Evolutionary conservation across 1,139 yeast species (phyloP).

Genomic region (Sugiyamaella sp.): DNA sequence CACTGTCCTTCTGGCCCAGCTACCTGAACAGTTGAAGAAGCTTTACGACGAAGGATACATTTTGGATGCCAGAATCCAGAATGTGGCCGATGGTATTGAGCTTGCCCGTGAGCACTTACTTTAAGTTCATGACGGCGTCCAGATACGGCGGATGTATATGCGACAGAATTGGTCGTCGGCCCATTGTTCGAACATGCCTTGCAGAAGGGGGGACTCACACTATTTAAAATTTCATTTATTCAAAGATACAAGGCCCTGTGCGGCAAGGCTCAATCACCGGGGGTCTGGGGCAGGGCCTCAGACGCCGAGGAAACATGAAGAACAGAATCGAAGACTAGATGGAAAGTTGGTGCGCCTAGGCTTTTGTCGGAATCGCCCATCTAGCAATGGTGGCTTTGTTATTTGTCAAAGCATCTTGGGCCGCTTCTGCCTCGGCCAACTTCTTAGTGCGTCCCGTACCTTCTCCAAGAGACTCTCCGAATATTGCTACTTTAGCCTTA

Average conservation of each 20-base stretch:
- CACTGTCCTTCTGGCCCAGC: conserved; percentile 58
- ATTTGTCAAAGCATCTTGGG: conserved; percentile 28
- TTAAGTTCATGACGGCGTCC: neutral
- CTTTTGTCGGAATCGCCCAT: conserved; percentile 5
- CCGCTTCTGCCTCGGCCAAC: conserved; percentile 32
- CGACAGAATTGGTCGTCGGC: too few relatives aligned
- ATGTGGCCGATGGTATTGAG: conserved; percentile 75
- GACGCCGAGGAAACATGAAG: too few relatives aligned
- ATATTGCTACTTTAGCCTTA: conserved; percentile 24
- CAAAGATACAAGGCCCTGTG: too few relatives aligned
- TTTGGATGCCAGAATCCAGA: conserved; percentile 85
- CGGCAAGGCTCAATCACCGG: too few relatives aligned
- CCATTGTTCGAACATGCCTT: too few relatives aligned
- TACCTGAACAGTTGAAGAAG: conserved; percentile 57
- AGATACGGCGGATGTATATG: too few relatives aligned
- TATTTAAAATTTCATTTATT: too few relatives aligned
- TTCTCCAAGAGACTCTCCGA: conserved; percentile 27
- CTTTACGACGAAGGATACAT: conserved; percentile 67
- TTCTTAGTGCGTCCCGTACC: conserved; percentile 31
- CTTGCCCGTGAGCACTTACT: conserved; percentile 42
- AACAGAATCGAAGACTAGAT: too few relatives aligned
- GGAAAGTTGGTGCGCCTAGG: too few relatives aligned
- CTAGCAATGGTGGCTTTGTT: neutral
- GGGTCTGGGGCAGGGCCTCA: too few relatives aligned
- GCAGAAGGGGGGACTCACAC: too few relatives aligned